Evolutionary conservation across 805 yeast species (phyloP).

Genomic region (Candida parachauliodes): DNA sequence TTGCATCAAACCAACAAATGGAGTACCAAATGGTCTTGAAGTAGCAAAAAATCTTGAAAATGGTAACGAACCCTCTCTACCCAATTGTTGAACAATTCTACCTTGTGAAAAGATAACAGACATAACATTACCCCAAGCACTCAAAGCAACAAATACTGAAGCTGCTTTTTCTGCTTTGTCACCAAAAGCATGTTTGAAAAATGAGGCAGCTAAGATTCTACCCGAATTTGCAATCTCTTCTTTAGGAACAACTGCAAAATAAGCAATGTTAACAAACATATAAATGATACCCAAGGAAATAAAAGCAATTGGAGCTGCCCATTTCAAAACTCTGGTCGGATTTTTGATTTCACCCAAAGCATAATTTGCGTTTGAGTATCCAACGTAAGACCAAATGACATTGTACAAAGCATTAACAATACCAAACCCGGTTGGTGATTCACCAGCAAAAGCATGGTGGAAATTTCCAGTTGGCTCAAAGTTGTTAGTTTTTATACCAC

Average conservation of each 20-base stretch:
- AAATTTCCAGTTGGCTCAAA: constrained; percentile 57
- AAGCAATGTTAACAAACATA: constrained; percentile 74
- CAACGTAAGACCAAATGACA: constrained; percentile 82
- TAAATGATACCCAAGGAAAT: constrained; percentile 59
- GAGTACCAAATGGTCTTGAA: constrained; percentile 69
- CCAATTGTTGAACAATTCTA: constrained; percentile 74
- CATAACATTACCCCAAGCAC: constrained; percentile 79
- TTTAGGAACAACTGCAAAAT: constrained; percentile 76
- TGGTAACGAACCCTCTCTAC: constrained; percentile 79
- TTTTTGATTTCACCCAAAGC: constrained; percentile 77
- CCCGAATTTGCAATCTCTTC: constrained; percentile 59
- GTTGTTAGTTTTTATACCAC: constrained; percentile 52
- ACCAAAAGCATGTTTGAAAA: constrained; percentile 72
- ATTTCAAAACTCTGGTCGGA: constrained; percentile 63
- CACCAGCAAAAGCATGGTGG: constrained; percentile 53
- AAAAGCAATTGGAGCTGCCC: constrained; percentile 76
- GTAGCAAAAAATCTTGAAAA: constrained; percentile 68
- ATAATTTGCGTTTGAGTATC: constrained; percentile 79
- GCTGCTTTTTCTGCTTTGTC: constrained; percentile 65
- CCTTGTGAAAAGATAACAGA: constrained; percentile 82
- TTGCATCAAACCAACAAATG: constrained; percentile 67
- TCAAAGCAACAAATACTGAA: constrained; percentile 74
- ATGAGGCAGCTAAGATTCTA: constrained; percentile 69
- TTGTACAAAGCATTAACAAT: constrained; percentile 74
- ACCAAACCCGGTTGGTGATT: constrained; percentile 58